A percentile compares a stretch with the other conserved stretches of the same genome.
phyloP scores from a whole-genome alignment of 2,329 filamentous ascomycete species.

The Blastomyces percursus region DNA sequence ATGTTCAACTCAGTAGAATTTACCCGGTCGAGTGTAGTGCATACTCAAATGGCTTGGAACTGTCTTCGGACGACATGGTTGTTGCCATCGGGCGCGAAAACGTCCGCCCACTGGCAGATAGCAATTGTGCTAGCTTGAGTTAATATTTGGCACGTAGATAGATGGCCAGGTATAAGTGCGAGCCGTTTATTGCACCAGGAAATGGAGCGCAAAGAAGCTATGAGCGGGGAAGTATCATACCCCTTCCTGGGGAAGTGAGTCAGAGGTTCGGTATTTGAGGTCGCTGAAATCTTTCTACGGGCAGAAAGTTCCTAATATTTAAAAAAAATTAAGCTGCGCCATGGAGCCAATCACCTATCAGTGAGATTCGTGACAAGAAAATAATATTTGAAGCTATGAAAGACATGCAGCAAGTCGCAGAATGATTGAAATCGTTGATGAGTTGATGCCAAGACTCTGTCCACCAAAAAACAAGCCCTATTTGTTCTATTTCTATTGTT shows the following conservation, averaged over 20 bases:
- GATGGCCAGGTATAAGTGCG: not conserved
- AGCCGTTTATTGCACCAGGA: not conserved
- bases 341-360: not conserved
- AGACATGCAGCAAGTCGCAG: not conserved
- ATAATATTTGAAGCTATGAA: not conserved
- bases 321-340: not conserved
- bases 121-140: not conserved
- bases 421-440: not conserved
- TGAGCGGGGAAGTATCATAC: not conserved
- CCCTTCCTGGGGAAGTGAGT: not conserved
- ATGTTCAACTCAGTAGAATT: not conserved
- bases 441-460: not conserved
- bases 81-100: conserved; percentile 21
- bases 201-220: not conserved
- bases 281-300: not conserved
- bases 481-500: conserved; percentile 26
- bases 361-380: not conserved
- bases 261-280: not conserved
- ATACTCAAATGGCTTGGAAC: conserved; percentile 18
- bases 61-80: conserved; percentile 15
- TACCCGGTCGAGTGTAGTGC: not conserved
- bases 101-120: conserved; percentile 3
- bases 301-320: not conserved
- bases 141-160: not conserved
- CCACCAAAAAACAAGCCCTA: conserved; percentile 11